Evolutionary conservation across 2,329 filamentous ascomycete genomes (phyloP), one percentile per base, ranked within the genome.

Genomic region (Talaromyces sp.): DNA sequence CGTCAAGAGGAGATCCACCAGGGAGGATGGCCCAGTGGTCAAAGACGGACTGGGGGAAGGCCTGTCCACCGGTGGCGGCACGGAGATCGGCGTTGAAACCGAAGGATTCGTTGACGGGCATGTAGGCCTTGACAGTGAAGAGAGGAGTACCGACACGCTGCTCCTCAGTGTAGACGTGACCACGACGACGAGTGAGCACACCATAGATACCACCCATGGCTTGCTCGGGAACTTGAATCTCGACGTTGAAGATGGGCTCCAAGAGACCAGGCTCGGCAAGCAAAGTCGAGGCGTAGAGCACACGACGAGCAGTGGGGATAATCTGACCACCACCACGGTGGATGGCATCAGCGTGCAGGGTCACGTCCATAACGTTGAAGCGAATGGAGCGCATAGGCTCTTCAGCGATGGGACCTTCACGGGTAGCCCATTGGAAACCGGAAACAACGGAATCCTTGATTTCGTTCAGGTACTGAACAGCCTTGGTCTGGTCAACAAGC

Each of bases 141-240:
- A 99, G 90, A 82, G 95, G 95, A 79, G 95, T 99, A 82, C 95
- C 95, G 67, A 93, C 91, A 77, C 95, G 92, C 86, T 99, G 95
- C 85, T 96, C 91, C 85, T 99, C 95, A 79, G 85, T 85, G 88
- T 98, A 97, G 82, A 99, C 95, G 88, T 98, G 93, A 87, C 95
- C 95, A 90, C 95, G 89, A 81, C 93, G 86, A 77, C 93, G 90
- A 82, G 93, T 97, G 74, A 99, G 91, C 77, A 97, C 93, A 89
- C 93, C 91, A 84, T 99, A 99, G 82, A 99, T 96, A 87, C 95
- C 95, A 87, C 95, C 95, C 95, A 99, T 98, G 78, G 95, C 93
- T 76, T 88, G 84, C 87, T 99, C 95, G 75, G 93, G 93, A 67
- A 99, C 95, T 85, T 97, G 93, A 81, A 99, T 99, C 82, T 99